Evolutionary conservation across 2,329 filamentous ascomycete genomes (phyloP).

Genomic region (Neophaeococcomyces aloes): DNA sequence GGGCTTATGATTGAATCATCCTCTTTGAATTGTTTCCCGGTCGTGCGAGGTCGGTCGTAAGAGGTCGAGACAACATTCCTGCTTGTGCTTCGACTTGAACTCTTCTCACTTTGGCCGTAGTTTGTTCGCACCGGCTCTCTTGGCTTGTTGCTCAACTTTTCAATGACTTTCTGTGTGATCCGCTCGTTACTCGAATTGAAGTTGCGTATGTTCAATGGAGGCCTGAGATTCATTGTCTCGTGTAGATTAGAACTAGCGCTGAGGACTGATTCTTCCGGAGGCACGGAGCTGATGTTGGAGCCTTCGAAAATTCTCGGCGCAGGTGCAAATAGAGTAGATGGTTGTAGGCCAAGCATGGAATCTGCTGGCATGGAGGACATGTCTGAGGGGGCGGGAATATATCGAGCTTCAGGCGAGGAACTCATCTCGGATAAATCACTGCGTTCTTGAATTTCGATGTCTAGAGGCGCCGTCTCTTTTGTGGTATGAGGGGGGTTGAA

Average conservation of each 20-base stretch:
- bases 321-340: constrained; percentile 32
- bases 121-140: constrained; percentile 32
- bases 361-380: constrained; percentile 74
- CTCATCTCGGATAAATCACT: constrained; percentile 58
- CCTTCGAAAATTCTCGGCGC: constrained; percentile 15
- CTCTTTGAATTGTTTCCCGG: constrained; percentile 43
- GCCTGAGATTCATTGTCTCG: constrained; percentile 43
- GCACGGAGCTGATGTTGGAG: constrained; percentile 5
- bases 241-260: constrained; percentile 14
- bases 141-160: constrained; percentile 50
- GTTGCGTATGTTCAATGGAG: constrained; percentile 48
- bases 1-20: constrained; percentile 39
- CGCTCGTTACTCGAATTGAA: constrained; percentile 57
- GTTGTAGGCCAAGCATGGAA: constrained; percentile 52
- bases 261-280: constrained; percentile 4
- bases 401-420: constrained; percentile 50
- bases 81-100: constrained; percentile 34
- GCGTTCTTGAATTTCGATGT: constrained; percentile 70
- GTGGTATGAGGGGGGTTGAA: constrained; percentile 57
- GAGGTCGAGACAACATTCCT: constrained; percentile 34
- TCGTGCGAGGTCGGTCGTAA: constrained; percentile 34
- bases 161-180: constrained; percentile 57
- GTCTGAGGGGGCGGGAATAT: constrained; percentile 59
- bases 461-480: constrained; percentile 56
- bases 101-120: constrained; percentile 33